Conservation (phyloP, 2,329 filamentous ascomycete genomes). For the Fusarium proliferatum region DNA sequence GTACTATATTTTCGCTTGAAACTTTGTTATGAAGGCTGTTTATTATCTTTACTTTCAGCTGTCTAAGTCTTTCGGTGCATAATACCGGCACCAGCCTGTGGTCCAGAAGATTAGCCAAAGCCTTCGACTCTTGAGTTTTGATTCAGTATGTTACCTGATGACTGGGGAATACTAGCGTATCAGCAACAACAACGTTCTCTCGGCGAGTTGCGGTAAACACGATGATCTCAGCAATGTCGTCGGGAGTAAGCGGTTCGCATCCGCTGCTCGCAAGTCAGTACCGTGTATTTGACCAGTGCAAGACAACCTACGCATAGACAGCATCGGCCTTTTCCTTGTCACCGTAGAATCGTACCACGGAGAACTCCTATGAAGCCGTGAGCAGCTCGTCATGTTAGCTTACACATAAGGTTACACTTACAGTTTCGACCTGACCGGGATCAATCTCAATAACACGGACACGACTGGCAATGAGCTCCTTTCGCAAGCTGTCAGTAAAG, state of each 20-base stretch:
- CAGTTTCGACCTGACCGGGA: constrained; percentile 92
- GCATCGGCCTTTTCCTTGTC: constrained; percentile 91
- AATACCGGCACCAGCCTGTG: constrained; percentile 49
- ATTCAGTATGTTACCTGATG: constrained; percentile 73
- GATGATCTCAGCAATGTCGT: constrained; percentile 90
- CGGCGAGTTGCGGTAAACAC: constrained; percentile 86
- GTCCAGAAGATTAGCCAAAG: constrained; percentile 8
- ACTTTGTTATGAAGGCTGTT: background rate
- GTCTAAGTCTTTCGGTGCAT: constrained; percentile 45
- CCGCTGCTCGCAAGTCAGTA: constrained; percentile 60
- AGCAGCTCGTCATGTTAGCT: background rate
- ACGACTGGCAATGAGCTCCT: constrained; percentile 82
- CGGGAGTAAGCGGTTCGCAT: constrained; percentile 84
- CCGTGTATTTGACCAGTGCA: background rate
- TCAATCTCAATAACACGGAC: constrained; percentile 90
- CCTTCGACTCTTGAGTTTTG: too few relatives aligned
- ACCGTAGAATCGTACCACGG: constrained; percentile 86
- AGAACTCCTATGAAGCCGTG: constrained; percentile 74
- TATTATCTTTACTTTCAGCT: background rate
- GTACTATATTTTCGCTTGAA: background rate
- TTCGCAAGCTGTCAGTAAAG: constrained; percentile 85
- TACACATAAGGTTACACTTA: constrained; percentile 49
- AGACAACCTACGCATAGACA: constrained; percentile 78
- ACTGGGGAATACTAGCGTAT: constrained; percentile 87
- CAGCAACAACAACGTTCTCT: constrained; percentile 91